Evolutionary conservation across 106 monocot species (phyloP).

Genomic region (Cymbidium sinense): DNA sequence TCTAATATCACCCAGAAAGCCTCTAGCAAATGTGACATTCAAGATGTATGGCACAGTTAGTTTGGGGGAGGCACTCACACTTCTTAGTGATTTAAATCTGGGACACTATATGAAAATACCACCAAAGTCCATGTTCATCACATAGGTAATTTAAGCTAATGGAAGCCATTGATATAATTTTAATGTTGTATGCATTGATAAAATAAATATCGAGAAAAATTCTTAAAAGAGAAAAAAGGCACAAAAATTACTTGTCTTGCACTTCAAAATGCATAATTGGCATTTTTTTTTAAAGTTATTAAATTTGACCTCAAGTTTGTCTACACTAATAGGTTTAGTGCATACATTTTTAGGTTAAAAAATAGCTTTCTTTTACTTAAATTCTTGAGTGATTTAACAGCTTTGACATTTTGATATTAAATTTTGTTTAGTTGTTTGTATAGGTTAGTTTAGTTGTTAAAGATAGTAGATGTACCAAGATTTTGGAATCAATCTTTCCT

Average conservation of each 20-base stretch:
- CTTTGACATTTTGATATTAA: too few species aligned
- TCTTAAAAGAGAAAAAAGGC: neutral
- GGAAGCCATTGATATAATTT: neutral
- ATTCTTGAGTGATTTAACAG: too few species aligned
- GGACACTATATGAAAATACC: conserved; percentile 33
- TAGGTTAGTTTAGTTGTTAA: too few species aligned
- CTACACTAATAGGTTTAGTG: too few species aligned
- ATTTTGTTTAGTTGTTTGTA: too few species aligned
- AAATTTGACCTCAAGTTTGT: too few species aligned
- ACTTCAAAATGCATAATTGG: neutral
- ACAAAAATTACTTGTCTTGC: neutral
- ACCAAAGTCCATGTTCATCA: conserved; percentile 26
- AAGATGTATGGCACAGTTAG: conserved; percentile 33
- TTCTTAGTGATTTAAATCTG: conserved; percentile 22
- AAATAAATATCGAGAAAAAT: neutral
- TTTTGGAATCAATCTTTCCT: too few species aligned
- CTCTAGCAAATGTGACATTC: conserved; percentile 27
- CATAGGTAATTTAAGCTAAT: conserved; percentile 15
- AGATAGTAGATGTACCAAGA: too few species aligned
- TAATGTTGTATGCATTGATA: neutral
- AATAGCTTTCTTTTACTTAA: too few species aligned
- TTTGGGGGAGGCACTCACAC: conserved; percentile 19
- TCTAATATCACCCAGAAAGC: conserved; percentile 14
- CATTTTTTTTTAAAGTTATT: too few species aligned
- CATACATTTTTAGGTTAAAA: too few species aligned